phyloP scores from a whole-genome alignment of 345 rosid genomes.

The Eutrema heterophyllum region DNA sequence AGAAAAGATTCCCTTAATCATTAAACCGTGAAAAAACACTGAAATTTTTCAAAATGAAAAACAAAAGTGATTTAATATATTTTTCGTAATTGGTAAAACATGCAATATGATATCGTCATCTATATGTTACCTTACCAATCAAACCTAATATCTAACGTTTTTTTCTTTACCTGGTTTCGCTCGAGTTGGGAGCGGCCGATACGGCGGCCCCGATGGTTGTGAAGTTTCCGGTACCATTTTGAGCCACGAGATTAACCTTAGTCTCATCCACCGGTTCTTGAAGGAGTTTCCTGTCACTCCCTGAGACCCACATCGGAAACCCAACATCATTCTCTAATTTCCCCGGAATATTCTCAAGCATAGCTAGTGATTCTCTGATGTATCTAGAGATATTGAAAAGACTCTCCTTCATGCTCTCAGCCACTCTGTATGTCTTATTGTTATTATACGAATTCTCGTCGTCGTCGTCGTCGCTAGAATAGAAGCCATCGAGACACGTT shows the following conservation, averaged over 20 bases:
- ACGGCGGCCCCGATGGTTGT: conserved; percentile 57
- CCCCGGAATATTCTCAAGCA: conserved; percentile 62
- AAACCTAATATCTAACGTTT: background rate
- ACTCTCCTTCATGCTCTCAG: conserved; percentile 39
- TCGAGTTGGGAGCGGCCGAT: conserved; percentile 64
- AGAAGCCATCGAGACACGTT: conserved; percentile 87
- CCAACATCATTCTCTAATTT: conserved; percentile 45
- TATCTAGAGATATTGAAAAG: conserved; percentile 53
- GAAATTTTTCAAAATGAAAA: background rate
- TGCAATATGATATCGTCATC: background rate
- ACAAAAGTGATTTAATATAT: background rate
- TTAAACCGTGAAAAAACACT: background rate
- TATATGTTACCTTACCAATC: background rate
- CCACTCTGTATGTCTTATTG: conserved; percentile 24
- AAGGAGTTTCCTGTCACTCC: conserved; percentile 42
- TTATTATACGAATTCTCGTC: background rate
- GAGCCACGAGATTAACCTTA: conserved; percentile 44
- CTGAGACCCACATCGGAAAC: conserved; percentile 58
- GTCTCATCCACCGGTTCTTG: conserved; percentile 37
- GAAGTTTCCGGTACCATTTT: conserved; percentile 74
- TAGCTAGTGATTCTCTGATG: conserved; percentile 60
- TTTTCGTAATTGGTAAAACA: background rate
- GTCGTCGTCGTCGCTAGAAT: conserved; percentile 21
- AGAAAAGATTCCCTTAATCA: too few relatives aligned
- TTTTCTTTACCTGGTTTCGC: conserved; percentile 50